phyloP scores from a whole-genome alignment of 768 basidiomycete genomes.

The Rhodotorula taiwanensis region DNA sequence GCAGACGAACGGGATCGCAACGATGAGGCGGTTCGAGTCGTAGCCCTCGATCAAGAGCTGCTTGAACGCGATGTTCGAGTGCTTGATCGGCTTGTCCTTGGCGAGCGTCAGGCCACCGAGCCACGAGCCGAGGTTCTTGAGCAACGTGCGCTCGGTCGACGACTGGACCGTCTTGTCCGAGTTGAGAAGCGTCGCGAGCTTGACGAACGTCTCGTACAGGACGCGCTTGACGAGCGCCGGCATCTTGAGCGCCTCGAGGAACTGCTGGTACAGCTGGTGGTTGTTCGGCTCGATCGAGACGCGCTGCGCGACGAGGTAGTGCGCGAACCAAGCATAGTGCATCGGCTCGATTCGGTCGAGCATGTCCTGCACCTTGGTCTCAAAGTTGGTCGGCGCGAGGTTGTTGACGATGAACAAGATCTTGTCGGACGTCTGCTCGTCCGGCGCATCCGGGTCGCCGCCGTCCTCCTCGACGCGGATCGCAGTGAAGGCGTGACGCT shows the following conservation, averaged over 20 bases:
- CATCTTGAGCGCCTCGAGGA: slow-evolving; percentile 74
- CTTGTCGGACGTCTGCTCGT: slow-evolving; percentile 81
- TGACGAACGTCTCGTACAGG: slow-evolving; percentile 86
- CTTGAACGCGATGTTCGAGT: slow-evolving; percentile 91
- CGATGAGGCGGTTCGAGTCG: slow-evolving; percentile 79
- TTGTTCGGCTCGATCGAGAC: slow-evolving; percentile 96
- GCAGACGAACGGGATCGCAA: slow-evolving; percentile 97
- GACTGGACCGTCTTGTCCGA: slow-evolving; percentile 82
- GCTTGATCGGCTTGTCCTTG: slow-evolving; percentile 81
- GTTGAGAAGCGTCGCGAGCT: slow-evolving; percentile 78
- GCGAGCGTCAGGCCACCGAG: slow-evolving; percentile 88
- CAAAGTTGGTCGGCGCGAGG: slow-evolving; percentile 87
- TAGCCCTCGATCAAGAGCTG: slow-evolving; percentile 94
- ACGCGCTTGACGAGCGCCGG: slow-evolving; percentile 64
- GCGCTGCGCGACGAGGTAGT: slow-evolving; percentile 93
- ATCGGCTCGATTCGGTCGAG: slow-evolving; percentile 70
- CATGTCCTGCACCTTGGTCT: slow-evolving; percentile 79
- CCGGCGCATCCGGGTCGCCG: slow-evolving; percentile 59
- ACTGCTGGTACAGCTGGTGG: slow-evolving; percentile 86
- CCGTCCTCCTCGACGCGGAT: slow-evolving; percentile 66
- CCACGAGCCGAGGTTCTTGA: slow-evolving; percentile 96
- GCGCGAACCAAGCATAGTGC: slow-evolving; percentile 90
- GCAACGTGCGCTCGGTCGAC: slow-evolving; percentile 69
- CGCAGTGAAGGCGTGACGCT: slow-evolving; percentile 61
- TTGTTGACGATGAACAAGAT: slow-evolving; percentile 99